Evolutionary conservation across 2,329 filamentous ascomycete species (phyloP).

Genomic region (Stemphylium vesicarium): DNA sequence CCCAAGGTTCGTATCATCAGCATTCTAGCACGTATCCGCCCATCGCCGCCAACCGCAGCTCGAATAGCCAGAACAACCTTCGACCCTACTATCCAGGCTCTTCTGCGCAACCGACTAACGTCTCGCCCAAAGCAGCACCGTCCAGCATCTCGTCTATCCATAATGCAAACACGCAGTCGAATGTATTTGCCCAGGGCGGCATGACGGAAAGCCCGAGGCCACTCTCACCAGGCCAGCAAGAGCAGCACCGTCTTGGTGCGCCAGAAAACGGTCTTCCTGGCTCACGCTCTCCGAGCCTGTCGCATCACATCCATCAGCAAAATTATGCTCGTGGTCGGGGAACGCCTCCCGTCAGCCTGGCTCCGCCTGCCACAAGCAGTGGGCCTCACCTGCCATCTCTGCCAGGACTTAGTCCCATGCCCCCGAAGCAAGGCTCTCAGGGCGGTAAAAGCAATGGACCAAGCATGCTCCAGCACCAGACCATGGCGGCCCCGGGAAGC

Average conservation of each 20-base stretch:
- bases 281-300: constrained; percentile 70
- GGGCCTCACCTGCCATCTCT: constrained; percentile 52
- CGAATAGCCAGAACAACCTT: constrained; percentile 37
- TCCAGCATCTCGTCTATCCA: constrained; percentile 47
- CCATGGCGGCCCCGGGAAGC: constrained; percentile 43
- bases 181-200: constrained; percentile 72
- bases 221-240: constrained; percentile 69
- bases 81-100: constrained; percentile 46
- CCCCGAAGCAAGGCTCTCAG: constrained; percentile 41
- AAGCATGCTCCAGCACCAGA: constrained; percentile 52
- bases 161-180: constrained; percentile 44
- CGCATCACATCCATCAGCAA: constrained; percentile 69
- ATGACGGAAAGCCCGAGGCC: constrained; percentile 91
- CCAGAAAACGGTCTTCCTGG: constrained; percentile 56
- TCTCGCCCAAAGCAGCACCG: constrained; percentile 47
- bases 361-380: constrained; percentile 51
- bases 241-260: constrained; percentile 62
- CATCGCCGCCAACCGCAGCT: constrained; percentile 54
- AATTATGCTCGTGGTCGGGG: constrained; percentile 63
- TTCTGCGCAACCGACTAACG: constrained; percentile 48
- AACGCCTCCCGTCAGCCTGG: constrained; percentile 57
- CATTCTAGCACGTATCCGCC: constrained; percentile 79
- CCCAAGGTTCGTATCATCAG: constrained; percentile 67
- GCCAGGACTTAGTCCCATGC: constrained; percentile 50
- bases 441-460: constrained; percentile 40